These are phyloP conservation scores for Orbilia brochopaga DNA, from an alignment of 2,329 filamentous ascomycete species.

Conservation along the genomic window DNA sequence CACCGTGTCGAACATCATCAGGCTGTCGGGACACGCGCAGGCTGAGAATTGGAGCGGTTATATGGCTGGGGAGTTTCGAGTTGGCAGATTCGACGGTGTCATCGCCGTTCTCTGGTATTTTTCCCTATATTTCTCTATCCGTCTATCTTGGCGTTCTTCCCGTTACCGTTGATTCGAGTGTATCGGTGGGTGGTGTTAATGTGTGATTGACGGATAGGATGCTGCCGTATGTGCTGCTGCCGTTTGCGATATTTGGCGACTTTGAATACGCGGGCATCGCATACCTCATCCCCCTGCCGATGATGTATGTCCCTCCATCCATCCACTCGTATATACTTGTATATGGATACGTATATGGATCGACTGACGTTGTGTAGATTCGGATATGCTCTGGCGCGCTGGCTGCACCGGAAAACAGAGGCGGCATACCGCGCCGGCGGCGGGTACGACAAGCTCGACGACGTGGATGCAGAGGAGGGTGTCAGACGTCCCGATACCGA, in stretches of 20 bases:
- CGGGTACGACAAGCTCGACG: constrained; percentile 28
- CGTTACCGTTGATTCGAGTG: no score
- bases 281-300: constrained; percentile 25
- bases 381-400: constrained; percentile 21
- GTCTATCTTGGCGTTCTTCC: no score
- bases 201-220: constrained; percentile 8
- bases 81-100: constrained; percentile 32
- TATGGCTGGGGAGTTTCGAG: background rate
- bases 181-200: no score
- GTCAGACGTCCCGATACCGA: no score
- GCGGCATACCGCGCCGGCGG: constrained; percentile 24
- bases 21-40: constrained; percentile 24
- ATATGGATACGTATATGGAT: constrained; percentile 3
- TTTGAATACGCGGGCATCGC: constrained; percentile 13
- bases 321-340: background rate
- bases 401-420: constrained; percentile 4
- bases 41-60: constrained; percentile 11
- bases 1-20: background rate
- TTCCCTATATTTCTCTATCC: no score
- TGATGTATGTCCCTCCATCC: constrained; percentile 22
- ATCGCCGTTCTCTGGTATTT: constrained; percentile 25
- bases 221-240: constrained; percentile 31
- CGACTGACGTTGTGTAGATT: constrained; percentile 18
- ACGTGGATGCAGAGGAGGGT: background rate
- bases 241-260: constrained; percentile 32